Percentiles rank a stretch among this genome's conserved stretches.
Conservation (phyloP, 805 yeast species). For the Torulaspora maleeae region DNA sequence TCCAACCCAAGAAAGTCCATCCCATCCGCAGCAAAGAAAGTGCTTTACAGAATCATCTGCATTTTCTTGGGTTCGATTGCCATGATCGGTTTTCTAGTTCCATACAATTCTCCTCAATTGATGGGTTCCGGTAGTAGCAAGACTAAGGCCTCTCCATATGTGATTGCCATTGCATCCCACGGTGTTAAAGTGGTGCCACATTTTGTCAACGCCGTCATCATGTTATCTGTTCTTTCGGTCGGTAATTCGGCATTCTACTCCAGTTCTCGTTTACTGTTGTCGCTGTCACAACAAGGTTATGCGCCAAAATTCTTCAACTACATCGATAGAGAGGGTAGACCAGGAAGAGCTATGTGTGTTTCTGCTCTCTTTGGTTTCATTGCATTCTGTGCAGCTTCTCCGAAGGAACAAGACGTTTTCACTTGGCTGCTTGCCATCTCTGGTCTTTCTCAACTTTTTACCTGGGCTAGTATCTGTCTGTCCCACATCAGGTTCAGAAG, state of each 20-base stretch:
- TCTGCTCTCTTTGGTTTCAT: slow-evolving; percentile 55
- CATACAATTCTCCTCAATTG: slow-evolving; percentile 49
- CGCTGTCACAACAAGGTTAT: slow-evolving; percentile 55
- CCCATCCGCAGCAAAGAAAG: slow-evolving; percentile 67
- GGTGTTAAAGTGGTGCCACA: slow-evolving; percentile 57
- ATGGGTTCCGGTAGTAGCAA: slow-evolving; percentile 46
- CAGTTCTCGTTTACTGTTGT: slow-evolving; percentile 47
- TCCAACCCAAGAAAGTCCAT: slow-evolving; percentile 55
- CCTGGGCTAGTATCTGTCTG: slow-evolving; percentile 57
- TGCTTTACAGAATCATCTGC: slow-evolving; percentile 60
- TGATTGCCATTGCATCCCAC: slow-evolving; percentile 56
- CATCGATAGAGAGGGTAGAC: slow-evolving; percentile 63
- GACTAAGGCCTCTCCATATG: slow-evolving; percentile 68
- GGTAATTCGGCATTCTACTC: slow-evolving; percentile 56
- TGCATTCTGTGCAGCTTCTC: slow-evolving; percentile 62
- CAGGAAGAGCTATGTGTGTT: slow-evolving; percentile 48
- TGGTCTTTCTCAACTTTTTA: slow-evolving; percentile 57
- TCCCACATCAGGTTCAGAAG: slow-evolving; percentile 55
- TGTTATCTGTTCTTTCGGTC: slow-evolving; percentile 55
- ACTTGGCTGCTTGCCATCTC: slow-evolving; percentile 61
- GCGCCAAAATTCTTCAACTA: slow-evolving; percentile 54
- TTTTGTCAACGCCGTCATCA: slow-evolving; percentile 59
- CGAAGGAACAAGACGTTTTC: slow-evolving; percentile 54
- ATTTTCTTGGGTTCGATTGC: slow-evolving; percentile 52
- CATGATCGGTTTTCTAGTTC: slow-evolving; percentile 56